Evolutionary conservation across 805 yeast species (phyloP), one percentile per base, ranked within the genome.

Genomic region (Candida silvicultrix): DNA sequence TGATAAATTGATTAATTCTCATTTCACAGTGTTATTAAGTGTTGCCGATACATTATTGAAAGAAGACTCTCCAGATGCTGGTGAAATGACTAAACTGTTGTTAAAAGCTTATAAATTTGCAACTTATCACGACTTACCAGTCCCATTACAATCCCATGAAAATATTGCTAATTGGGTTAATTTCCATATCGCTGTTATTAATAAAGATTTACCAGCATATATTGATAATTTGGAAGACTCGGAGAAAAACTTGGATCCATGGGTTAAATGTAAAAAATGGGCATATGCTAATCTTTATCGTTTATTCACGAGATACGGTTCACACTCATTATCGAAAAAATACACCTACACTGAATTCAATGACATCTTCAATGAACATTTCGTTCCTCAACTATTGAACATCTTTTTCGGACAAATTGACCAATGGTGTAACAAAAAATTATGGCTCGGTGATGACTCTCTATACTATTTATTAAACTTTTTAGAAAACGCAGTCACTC

Each of bases 181-280:
- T 44, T 76, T 94, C 51, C 92, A 89, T 54, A 82, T 87, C 38
- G 70, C 74, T 10, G 75, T 86, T 5, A 78, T 88, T 43, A 75
- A 75, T 51, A 73, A 79, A 67, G 69, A 68, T 9, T 66, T 81
- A 19, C 94, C 95, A 1, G 49, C 59, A 1, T 72, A 74, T 38
- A 78, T 80, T 2, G 48, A 72, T 49, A 69, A 71, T 18, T 55
- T 75, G n/a, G 81, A 78, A 41, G 71, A 70, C 8, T 74, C 77
- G 20, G 83, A 79, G 37, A 70, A 79, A 42, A 70, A 67, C 41
- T 53, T 65, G 19, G 70, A 76, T 54, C 83, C 80, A 42, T 85
- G 84, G 84, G 82, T 70, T 59, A 92, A 80, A 66, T 77, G 80
- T 54, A 90, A 77, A 68, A 94, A 92, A 63, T 92, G 98, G 97